Base-by-base conservation (phyloP, 768 basidiomycete species). In the Naganishia friedmannii region DNA sequence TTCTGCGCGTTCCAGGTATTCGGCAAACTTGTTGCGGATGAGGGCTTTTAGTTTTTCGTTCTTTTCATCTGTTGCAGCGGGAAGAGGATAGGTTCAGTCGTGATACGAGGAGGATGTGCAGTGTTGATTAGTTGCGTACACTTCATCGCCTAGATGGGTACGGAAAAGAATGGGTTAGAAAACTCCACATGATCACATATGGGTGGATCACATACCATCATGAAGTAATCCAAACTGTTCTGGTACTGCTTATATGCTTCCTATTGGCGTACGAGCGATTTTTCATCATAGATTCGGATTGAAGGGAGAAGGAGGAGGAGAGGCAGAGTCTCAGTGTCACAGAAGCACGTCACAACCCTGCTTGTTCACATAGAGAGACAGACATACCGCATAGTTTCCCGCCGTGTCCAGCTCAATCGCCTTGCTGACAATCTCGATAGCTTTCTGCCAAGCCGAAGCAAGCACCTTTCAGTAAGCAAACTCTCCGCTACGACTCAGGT, bases 211-310 rank as follows among this genome's bases (percentile, higher is more conserved):
- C 75, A 73, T 70, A 94, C 93, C 74, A 97, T 90, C 90, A 97
- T 92, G 82, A 99, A 99, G 80, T 95, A 99, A 79, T 99, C 96
- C 70, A 98, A 86, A 0, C 92, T 86, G 85, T 97, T 95, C 84
- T 90, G 89, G 83, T 96, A 96, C 73, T 88, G 86, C 83, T 91
- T 94, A 86, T 92, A 95, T 23, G 94, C 94, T 76, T 94, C 93
- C 78, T 79, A 15, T 45, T n/a, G 15, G 23, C 23, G 23, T n/a
- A 10, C 23, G 48, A 7, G 23, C 23, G 4, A 51, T n/a, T 51
- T 51, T 26, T 13, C 4, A 12, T 51, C 3, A 23, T 51, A 56
- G 37, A 63, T 13, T n/a, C 46, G 45, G 8, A 31, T n/a, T 8
- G 53, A 15, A 34, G 26, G 26, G 29, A 12, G 6, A 65, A 21